Conservation (phyloP, 2,329 filamentous ascomycete genomes). For the Claviceps citrina region DNA sequence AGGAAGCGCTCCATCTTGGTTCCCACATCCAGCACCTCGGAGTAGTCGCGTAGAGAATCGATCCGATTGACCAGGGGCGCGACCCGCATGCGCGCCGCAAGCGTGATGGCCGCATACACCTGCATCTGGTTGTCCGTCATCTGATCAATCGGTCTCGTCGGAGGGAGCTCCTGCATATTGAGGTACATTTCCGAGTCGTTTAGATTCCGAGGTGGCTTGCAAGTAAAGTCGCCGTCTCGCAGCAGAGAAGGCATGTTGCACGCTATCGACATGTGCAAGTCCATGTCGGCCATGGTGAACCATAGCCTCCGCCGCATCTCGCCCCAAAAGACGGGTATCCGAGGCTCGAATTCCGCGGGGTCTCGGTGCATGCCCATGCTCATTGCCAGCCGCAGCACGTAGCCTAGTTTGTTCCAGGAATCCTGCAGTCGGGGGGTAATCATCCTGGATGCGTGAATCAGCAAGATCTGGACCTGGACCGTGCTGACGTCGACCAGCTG, state of each 20-base stretch:
- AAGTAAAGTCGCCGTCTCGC: slow-evolving; percentile 38
- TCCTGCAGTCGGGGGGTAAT: slow-evolving; percentile 35
- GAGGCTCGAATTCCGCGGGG: slow-evolving; percentile 35
- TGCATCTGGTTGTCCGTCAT: slow-evolving; percentile 38
- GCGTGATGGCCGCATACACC: slow-evolving; percentile 35
- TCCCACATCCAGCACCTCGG: slow-evolving; percentile 37
- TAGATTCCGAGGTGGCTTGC: slow-evolving; percentile 36
- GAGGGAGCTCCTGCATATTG: slow-evolving; percentile 33
- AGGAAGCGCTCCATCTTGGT: slow-evolving; percentile 37
- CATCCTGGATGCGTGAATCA: slow-evolving; percentile 37
- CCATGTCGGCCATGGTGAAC: slow-evolving; percentile 42
- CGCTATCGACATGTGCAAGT: slow-evolving; percentile 37
- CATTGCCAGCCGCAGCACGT: slow-evolving; percentile 42
- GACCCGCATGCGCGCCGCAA: slow-evolving; percentile 33
- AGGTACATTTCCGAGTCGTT: slow-evolving; percentile 34
- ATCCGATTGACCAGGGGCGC: slow-evolving; percentile 35
- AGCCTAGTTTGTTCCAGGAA: slow-evolving; percentile 39
- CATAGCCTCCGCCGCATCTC: slow-evolving; percentile 39
- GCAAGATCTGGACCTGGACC: slow-evolving; percentile 38
- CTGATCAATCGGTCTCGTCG: slow-evolving; percentile 34
- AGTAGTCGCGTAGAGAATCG: slow-evolving; percentile 36
- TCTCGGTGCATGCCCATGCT: slow-evolving; percentile 44
- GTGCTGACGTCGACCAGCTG: slow-evolving; percentile 36
- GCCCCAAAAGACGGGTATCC: slow-evolving; percentile 34
- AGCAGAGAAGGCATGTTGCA: slow-evolving; percentile 36